Evolutionary conservation across 2,329 filamentous ascomycete genomes (phyloP), one percentile per base, ranked within the genome.

Genomic region (Aspergillus sp.): DNA sequence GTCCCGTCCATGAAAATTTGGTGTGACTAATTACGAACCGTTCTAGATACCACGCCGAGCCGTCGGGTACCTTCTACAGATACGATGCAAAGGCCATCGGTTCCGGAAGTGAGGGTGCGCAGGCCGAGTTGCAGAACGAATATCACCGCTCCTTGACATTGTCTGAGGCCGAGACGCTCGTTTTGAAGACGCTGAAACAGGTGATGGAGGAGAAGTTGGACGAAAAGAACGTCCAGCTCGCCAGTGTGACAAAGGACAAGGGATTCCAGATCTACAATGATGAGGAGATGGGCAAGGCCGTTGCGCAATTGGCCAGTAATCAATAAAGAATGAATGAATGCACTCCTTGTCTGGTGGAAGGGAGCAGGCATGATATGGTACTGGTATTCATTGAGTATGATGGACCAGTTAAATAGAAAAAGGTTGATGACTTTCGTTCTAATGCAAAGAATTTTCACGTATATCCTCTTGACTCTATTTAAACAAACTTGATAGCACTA

Each of bases 121-220:
- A 98, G 72, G 93, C 93, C 34, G 93, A 98, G 74, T 75, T 98
- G 63, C 93, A 98, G 73, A 96, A 95, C 65, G 91, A 97, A 74
- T 98, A 96, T 66, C 93, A 98, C 77, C 94, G 94, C 80, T 97
- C 91, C 48, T 79, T 98, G 53, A 95, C 90, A 38, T 83, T 98
- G 52, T 76, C 80, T 48, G 93, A 98, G 66, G 93, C 93, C 48
- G 93, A 98, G 75, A 93, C 90, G 3, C 75, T 98, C 56, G 90
- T 95, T 44, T 77, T 98, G 63, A 97, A 97, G 81, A 98, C 93
- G 34, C 72, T 98, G 68, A 98, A 97, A 80, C 93, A 98, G 74
- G 93, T 98, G 58, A 98, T 98, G 93, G 93, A 98, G 74, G 93
- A 98, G 82, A 98, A 98, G 77, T 79, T 98, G 51, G 93, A 98